Conservation (phyloP, 352 stramenopile species). For the Pythium myriotylum region DNA sequence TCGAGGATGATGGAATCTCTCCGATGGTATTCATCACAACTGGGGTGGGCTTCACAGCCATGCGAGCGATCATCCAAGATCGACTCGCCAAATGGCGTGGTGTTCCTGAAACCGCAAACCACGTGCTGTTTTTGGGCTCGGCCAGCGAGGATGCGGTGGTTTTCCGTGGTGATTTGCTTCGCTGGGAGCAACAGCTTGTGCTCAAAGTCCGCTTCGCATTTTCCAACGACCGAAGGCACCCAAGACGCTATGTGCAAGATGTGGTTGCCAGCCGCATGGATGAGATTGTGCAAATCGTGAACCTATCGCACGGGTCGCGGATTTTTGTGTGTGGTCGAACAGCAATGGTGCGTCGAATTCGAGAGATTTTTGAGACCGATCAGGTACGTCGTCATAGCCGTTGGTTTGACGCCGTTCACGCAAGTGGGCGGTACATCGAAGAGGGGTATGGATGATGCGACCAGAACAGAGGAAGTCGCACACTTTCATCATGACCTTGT, state of each 20-base stretch:
- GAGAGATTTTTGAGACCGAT: conserved; percentile 29
- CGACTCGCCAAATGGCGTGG: conserved; percentile 22
- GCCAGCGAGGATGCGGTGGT: conserved; percentile 32
- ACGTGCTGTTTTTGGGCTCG: conserved; percentile 38
- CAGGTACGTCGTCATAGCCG: conserved; percentile 17
- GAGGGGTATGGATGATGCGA: conserved; percentile 17
- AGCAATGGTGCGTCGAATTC: conserved; percentile 27
- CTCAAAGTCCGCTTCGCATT: conserved; percentile 35
- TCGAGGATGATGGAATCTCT: conserved; percentile 67
- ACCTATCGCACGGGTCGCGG: conserved; percentile 12
- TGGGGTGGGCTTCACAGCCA: conserved; percentile 92
- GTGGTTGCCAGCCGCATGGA: conserved; percentile 29
- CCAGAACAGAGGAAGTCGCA: no score
- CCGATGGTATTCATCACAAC: conserved; percentile 93
- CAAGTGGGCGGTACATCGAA: conserved; percentile 23
- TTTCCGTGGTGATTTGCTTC: conserved; percentile 39
- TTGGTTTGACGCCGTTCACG: conserved; percentile 22
- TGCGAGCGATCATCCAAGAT: conserved; percentile 47
- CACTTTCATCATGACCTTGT: no score
- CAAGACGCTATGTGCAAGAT: conserved; percentile 32
- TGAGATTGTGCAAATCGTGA: conserved; percentile 27
- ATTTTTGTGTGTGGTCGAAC: conserved; percentile 33
- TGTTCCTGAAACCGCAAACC: conserved; percentile 12
- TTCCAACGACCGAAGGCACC: conserved; percentile 24
- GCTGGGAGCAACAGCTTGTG: conserved; percentile 33